Evolutionary conservation across 2,329 filamentous ascomycete genomes (phyloP).

Genomic region (Trichoderma breve): DNA sequence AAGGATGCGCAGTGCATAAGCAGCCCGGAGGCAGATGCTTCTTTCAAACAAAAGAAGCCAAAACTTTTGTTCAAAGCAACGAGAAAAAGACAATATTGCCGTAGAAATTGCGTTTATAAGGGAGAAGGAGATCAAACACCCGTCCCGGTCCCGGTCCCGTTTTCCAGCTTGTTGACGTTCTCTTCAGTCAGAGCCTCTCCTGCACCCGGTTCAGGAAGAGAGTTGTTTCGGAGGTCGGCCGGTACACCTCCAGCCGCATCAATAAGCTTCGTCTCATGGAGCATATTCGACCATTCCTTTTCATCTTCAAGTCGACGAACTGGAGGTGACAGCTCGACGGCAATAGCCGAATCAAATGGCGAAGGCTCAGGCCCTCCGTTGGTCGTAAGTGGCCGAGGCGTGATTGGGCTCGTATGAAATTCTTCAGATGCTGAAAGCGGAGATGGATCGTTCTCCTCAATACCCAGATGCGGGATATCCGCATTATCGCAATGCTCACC

Average conservation of each 20-base stretch:
- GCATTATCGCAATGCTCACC: conserved; percentile 43
- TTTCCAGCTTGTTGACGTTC: conserved; percentile 50
- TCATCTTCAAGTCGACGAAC: conserved; percentile 38
- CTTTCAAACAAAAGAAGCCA: background rate
- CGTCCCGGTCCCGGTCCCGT: conserved; percentile 28
- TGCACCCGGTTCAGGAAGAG: conserved; percentile 35
- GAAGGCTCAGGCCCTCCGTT: conserved; percentile 42
- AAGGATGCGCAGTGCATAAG: background rate
- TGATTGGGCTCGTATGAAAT: conserved; percentile 34
- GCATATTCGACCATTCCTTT: conserved; percentile 42
- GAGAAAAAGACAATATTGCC: background rate
- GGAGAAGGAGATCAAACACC: background rate
- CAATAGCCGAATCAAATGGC: conserved; percentile 39
- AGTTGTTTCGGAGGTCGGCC: conserved; percentile 33
- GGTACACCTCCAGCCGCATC: conserved; percentile 43
- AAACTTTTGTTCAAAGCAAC: conserved; percentile 6
- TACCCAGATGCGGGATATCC: conserved; percentile 40
- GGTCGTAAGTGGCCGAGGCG: conserved; percentile 41
- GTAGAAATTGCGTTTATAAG: background rate
- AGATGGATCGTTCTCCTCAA: conserved; percentile 29
- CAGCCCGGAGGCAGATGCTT: background rate
- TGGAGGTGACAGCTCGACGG: conserved; percentile 35
- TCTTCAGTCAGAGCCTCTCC: conserved; percentile 52
- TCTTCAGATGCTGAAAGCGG: conserved; percentile 29
- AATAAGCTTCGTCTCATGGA: conserved; percentile 48